Conservation (phyloP, 768 basidiomycete species). For the Hemileccinum rubropunctum region DNA sequence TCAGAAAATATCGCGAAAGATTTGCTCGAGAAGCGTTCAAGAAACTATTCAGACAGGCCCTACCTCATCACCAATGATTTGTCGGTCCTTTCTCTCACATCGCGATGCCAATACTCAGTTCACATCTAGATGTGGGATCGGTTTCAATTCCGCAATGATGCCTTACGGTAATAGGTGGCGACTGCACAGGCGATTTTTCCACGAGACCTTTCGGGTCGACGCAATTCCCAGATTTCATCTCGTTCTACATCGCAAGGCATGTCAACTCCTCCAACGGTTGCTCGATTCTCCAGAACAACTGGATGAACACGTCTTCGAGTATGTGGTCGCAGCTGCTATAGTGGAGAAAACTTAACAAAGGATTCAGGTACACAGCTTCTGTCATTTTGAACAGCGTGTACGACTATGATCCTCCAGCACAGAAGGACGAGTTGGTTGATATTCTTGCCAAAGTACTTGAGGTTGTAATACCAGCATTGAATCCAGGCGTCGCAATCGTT, state of each 20-base stretch:
- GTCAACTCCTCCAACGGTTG: conserved; percentile 3
- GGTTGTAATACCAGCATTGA: neutral
- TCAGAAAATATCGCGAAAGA: conserved; percentile 33
- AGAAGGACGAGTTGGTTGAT: conserved; percentile 6
- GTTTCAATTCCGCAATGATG: neutral
- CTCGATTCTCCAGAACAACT: neutral
- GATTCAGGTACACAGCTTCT: conserved; percentile 10
- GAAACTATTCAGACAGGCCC: conserved; percentile 34
- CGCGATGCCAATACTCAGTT: neutral
- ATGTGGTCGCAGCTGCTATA: neutral
- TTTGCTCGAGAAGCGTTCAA: conserved; percentile 36
- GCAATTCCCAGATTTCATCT: neutral
- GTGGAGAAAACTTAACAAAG: neutral
- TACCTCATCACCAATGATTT: conserved; percentile 4
- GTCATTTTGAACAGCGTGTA: conserved; percentile 14
- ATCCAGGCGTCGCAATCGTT: neutral
- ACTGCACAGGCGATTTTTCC: conserved; percentile 12
- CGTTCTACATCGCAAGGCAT: neutral
- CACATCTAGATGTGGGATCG: neutral
- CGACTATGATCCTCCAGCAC: conserved; percentile 14
- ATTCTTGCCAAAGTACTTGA: neutral
- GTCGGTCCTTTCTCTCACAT: neutral
- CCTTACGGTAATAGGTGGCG: conserved; percentile 13
- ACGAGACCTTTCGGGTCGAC: conserved; percentile 3
- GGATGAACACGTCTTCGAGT: conserved; percentile 6